Conservation (phyloP, 495 filamentous ascomycete species). For the Podospora appendiculata region DNA sequence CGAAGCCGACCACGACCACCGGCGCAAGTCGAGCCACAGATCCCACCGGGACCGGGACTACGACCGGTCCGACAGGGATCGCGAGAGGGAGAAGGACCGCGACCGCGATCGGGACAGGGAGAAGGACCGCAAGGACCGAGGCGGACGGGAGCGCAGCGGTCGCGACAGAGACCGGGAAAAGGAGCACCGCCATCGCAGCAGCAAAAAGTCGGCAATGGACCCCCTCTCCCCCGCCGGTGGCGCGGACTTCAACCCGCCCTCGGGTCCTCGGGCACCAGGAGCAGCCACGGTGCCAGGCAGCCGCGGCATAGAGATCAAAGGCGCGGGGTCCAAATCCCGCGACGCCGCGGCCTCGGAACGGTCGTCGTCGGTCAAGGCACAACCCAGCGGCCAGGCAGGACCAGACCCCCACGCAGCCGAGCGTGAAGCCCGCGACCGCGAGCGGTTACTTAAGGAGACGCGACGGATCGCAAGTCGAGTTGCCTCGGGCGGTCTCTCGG, state of each 20-base stretch:
- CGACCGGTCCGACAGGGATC: slow-evolving; percentile 30
- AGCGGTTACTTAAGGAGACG: slow-evolving; percentile 69
- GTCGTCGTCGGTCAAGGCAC: slow-evolving; percentile 10
- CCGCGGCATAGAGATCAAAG: slow-evolving; percentile 30
- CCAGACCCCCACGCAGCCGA: slow-evolving; percentile 66
- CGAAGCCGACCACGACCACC: slow-evolving; percentile 26
- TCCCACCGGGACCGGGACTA: slow-evolving; percentile 40
- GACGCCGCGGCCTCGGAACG: slow-evolving; percentile 27
- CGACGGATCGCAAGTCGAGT: slow-evolving; percentile 53
- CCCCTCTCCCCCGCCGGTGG: not conserved
- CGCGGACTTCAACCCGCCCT: slow-evolving; percentile 28
- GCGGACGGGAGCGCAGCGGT: slow-evolving; percentile 35
- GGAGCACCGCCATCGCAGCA: slow-evolving; percentile 39
- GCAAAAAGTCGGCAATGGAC: slow-evolving; percentile 29
- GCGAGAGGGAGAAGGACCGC: slow-evolving; percentile 26
- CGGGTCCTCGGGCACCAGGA: slow-evolving; percentile 29
- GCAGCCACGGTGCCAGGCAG: slow-evolving; percentile 12
- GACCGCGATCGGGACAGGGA: slow-evolving; percentile 31
- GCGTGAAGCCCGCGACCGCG: slow-evolving; percentile 66
- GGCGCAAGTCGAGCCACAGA: slow-evolving; percentile 33
- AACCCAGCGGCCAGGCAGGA: slow-evolving; percentile 19
- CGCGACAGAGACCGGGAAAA: slow-evolving; percentile 36
- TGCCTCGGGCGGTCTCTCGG: slow-evolving; percentile 32
- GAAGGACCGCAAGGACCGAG: slow-evolving; percentile 28
- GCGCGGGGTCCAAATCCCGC: slow-evolving; percentile 11